Percentiles rank a stretch among this genome's conserved stretches.
Evolutionary conservation across 192 early-diverging fungal species (phyloP).

Genomic region (Podila minutissima): DNA sequence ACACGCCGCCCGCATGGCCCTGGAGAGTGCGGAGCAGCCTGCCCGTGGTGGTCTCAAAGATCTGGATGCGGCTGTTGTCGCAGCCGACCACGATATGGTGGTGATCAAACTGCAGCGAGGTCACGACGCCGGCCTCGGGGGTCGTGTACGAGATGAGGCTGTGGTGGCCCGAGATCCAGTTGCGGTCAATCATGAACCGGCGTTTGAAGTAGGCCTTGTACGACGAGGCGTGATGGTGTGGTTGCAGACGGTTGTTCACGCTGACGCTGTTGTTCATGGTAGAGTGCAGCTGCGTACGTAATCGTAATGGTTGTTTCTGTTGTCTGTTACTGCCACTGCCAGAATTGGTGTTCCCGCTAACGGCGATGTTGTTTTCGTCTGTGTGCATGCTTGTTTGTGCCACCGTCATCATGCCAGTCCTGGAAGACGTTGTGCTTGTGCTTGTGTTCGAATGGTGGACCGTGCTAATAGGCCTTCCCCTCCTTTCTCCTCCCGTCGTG

Average conservation of each 20-base stretch:
- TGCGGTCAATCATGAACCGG: conserved; percentile 60
- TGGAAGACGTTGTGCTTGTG: not conserved
- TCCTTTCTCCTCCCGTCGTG: not conserved
- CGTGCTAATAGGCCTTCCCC: not conserved
- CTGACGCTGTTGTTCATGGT: not conserved
- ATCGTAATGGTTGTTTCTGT: not conserved
- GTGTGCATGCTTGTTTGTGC: not conserved
- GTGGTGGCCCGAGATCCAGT: conserved; percentile 62
- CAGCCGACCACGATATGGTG: conserved; percentile 93
- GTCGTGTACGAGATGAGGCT: conserved; percentile 50
- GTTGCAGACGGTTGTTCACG: too few relatives aligned
- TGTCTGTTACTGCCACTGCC: conserved; percentile 1
- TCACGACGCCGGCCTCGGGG: conserved; percentile 77
- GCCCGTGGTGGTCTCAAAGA: conserved; percentile 89
- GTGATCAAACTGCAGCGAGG: conserved; percentile 94
- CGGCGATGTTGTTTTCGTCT: not conserved
- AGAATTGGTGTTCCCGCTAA: not conserved
- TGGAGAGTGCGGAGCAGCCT: conserved; percentile 73
- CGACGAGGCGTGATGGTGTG: conserved; percentile 9
- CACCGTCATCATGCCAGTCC: too few relatives aligned
- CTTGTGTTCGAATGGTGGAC: not conserved
- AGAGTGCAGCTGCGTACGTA: not conserved
- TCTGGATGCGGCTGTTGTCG: conserved; percentile 92
- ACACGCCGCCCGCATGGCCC: conserved; percentile 95
- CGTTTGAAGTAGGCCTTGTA: conserved; percentile 66